A percentile compares a stretch with the other conserved stretches of the same genome.
These are phyloP conservation scores for Penicillium bovifimosum DNA, from an alignment of 495 filamentous ascomycete genomes.

Conservation along the genomic window DNA sequence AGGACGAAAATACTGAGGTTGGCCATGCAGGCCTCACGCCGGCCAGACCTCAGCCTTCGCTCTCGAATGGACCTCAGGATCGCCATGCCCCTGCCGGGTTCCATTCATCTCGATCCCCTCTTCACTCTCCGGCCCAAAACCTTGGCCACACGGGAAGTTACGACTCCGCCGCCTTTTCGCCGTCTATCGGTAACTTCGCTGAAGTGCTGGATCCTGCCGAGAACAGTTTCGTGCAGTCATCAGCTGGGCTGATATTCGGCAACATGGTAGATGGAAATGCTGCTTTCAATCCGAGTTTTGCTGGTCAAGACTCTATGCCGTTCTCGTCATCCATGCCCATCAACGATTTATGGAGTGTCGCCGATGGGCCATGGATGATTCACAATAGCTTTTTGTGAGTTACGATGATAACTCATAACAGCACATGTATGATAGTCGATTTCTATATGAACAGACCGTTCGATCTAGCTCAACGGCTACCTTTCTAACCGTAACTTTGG, in stretches of 20 bases:
- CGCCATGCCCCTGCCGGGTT: background rate
- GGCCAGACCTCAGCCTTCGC: background rate
- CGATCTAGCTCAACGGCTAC: too few relatives aligned
- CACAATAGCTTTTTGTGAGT: conserved; percentile 22
- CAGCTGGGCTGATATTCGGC: conserved; percentile 24
- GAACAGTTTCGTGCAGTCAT: conserved; percentile 2
- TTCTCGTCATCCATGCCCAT: conserved; percentile 21
- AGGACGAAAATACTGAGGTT: background rate
- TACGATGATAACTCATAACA: background rate
- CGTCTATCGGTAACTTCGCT: background rate
- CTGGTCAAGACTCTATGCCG: conserved; percentile 13
- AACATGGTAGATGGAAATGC: conserved; percentile 14
- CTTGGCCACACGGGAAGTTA: background rate
- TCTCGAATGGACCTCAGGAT: background rate
- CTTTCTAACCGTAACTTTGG: too few relatives aligned
- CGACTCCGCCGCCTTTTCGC: conserved; percentile 6
- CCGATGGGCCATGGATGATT: conserved; percentile 40
- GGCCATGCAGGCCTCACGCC: background rate
- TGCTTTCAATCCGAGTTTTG: conserved; percentile 11
- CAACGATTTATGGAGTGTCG: conserved; percentile 38
- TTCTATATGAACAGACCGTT: background rate
- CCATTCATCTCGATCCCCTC: background rate
- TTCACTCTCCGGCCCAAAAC: background rate
- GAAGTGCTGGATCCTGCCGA: conserved; percentile 1
- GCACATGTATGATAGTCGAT: background rate